Conservation (phyloP, 306 rosid species). For the Cucumis melo region DNA sequence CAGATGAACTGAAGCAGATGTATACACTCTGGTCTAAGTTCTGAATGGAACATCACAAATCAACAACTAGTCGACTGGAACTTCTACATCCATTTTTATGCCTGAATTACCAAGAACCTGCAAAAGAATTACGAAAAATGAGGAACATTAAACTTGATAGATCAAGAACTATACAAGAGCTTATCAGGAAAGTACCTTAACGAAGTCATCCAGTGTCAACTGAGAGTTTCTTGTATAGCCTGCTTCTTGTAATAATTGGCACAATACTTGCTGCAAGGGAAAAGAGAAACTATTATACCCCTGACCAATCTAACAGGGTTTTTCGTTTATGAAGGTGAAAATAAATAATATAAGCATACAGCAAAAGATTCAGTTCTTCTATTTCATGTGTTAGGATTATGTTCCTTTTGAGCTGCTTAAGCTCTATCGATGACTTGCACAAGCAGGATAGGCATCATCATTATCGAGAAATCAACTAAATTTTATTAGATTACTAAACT, state of each 20-base stretch:
- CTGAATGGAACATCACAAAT: background rate
- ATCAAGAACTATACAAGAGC: background rate
- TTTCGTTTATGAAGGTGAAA: background rate
- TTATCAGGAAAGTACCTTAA: slow-evolving; percentile 28
- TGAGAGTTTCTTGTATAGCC: slow-evolving; percentile 57
- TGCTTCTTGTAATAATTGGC: slow-evolving; percentile 52
- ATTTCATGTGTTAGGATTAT: background rate
- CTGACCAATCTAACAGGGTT: background rate
- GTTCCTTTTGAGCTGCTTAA: background rate
- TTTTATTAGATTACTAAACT: background rate
- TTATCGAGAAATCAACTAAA: background rate
- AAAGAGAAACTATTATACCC: slow-evolving; percentile 8
- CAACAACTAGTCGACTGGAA: slow-evolving; percentile 45
- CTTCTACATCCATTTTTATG: slow-evolving; percentile 69
- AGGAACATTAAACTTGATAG: background rate
- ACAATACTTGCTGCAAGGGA: slow-evolving; percentile 48
- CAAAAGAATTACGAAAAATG: background rate
- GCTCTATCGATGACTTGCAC: background rate
- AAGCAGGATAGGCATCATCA: background rate
- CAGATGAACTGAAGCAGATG: background rate
- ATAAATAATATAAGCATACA: background rate
- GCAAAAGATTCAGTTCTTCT: background rate
- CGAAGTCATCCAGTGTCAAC: slow-evolving; percentile 55
- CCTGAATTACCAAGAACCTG: slow-evolving; percentile 60
- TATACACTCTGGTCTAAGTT: background rate